phyloP scores from a whole-genome alignment of 2,329 filamentous ascomycete species.

The Pestalotiopsis sp. region DNA sequence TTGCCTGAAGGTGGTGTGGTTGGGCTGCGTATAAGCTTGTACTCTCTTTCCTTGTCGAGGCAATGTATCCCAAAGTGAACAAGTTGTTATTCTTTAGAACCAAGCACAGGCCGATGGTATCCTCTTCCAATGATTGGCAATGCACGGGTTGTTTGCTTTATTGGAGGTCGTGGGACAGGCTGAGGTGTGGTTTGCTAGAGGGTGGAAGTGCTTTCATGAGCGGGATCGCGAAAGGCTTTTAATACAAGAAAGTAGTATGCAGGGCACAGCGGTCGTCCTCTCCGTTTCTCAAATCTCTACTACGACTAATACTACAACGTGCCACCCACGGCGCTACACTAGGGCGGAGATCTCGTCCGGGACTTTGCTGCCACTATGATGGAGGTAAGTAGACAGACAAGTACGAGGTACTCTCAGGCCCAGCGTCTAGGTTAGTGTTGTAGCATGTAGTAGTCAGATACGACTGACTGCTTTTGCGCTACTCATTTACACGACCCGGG shows the following conservation, averaged over 20 bases:
- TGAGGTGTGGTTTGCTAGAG: neutral
- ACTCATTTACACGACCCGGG: neutral
- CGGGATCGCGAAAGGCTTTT: slow-evolving; percentile 12
- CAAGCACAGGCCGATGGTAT: neutral
- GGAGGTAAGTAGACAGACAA: neutral
- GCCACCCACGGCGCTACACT: slow-evolving; percentile 9
- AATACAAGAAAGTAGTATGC: slow-evolving; percentile 7
- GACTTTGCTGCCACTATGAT: neutral
- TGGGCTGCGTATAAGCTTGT: neutral
- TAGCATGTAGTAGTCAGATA: neutral
- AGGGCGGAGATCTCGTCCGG: slow-evolving; percentile 6
- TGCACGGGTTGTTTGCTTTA: neutral
- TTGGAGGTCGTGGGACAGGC: neutral
- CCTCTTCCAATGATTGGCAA: neutral
- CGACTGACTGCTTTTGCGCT: neutral
- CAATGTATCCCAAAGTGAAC: neutral
- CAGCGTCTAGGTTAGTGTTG: neutral
- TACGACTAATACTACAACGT: slow-evolving; percentile 7
- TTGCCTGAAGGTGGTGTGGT: neutral
- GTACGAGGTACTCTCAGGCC: neutral
- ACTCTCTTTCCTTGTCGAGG: neutral
- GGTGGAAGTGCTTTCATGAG: neutral
- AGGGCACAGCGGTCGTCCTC: neutral
- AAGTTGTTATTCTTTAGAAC: neutral
- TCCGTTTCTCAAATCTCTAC: slow-evolving; percentile 6